Conservation (phyloP, 495 filamentous ascomycete genomes). For the Aspergillus hancockii region DNA sequence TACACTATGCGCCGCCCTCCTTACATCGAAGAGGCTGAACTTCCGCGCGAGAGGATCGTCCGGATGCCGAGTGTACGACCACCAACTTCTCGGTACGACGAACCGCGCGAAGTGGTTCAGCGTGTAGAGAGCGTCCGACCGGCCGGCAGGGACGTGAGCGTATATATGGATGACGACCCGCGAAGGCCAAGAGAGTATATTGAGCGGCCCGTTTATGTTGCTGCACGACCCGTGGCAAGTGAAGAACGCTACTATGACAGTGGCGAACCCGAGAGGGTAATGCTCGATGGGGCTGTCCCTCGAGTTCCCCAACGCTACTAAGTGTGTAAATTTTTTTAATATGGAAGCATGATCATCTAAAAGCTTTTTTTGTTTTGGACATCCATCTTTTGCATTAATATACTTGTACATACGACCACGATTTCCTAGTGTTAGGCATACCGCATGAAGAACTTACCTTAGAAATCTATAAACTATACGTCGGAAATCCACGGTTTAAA, state of each 20-base stretch:
- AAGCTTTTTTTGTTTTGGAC: background rate
- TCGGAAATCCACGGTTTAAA: too few relatives aligned
- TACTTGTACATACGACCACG: background rate
- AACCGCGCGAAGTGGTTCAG: slow-evolving; percentile 45
- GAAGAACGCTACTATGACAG: slow-evolving; percentile 43
- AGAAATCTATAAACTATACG: background rate
- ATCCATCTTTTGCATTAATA: background rate
- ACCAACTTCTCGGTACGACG: slow-evolving; percentile 54
- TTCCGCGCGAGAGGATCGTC: slow-evolving; percentile 54
- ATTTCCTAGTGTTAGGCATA: background rate
- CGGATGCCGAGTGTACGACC: slow-evolving; percentile 61
- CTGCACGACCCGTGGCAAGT: slow-evolving; percentile 25
- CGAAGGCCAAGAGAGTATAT: slow-evolving; percentile 42
- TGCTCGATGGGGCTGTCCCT: slow-evolving; percentile 32
- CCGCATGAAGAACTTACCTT: background rate
- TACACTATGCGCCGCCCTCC: slow-evolving; percentile 39
- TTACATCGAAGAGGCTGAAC: slow-evolving; percentile 46
- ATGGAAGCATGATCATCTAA: background rate
- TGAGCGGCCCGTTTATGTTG: slow-evolving; percentile 43
- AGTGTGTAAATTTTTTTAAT: slow-evolving; percentile 12
- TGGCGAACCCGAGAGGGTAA: slow-evolving; percentile 33
- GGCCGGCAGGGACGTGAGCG: slow-evolving; percentile 39
- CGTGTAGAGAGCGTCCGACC: slow-evolving; percentile 56
- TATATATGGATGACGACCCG: slow-evolving; percentile 42
- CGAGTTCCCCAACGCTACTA: slow-evolving; percentile 34